phyloP scores from a whole-genome alignment of 1,284 basidiomycete species.

The Puccinia coronata region DNA sequence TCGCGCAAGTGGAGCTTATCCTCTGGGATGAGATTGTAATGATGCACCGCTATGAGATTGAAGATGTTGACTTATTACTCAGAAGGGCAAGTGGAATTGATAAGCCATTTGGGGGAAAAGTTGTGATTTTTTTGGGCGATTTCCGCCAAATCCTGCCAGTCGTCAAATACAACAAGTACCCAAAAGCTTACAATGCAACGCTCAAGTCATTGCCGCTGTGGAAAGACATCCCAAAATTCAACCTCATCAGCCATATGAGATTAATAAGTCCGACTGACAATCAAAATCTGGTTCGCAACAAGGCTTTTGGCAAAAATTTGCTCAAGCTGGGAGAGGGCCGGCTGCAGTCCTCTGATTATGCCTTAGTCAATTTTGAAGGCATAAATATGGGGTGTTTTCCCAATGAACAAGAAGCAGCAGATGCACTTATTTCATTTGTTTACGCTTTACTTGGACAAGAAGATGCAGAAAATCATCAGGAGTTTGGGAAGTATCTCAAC shows the following conservation, averaged over 20 bases:
- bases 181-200: neutral
- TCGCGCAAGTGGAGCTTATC: neutral
- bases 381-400: too few species aligned
- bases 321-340: too few species aligned
- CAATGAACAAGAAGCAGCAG: too few species aligned
- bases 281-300: too few species aligned
- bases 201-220: neutral
- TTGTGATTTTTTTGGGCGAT: conserved; percentile 10
- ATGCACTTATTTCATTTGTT: too few species aligned
- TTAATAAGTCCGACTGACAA: neutral
- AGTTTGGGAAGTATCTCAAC: too few species aligned
- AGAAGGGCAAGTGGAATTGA: neutral
- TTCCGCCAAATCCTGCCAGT: conserved; percentile 33
- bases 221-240: neutral
- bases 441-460: too few species aligned
- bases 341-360: too few species aligned
- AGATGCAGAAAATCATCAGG: too few species aligned
- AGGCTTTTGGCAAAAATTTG: too few species aligned
- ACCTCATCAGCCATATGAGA: neutral
- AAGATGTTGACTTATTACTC: neutral
- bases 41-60: neutral
- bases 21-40: conserved; percentile 8
- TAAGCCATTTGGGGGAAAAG: conserved; percentile 18
- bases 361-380: too few species aligned
- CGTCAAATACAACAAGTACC: neutral